Evolutionary conservation across 2,329 filamentous ascomycete species (phyloP).

Genomic region (Ophiostoma australiae): DNA sequence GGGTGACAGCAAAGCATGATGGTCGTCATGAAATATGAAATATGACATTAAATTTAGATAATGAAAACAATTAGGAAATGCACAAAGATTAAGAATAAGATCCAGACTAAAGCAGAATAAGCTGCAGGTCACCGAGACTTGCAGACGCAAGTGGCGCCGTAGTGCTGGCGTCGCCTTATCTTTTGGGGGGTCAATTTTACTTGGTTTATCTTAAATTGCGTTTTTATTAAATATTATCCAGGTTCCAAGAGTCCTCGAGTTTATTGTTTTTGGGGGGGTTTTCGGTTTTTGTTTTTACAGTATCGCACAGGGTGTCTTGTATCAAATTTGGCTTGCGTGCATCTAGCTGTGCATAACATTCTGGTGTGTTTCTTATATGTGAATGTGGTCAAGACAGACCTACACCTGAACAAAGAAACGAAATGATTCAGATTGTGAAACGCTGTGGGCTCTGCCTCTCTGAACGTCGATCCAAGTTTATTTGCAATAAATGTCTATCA

Average conservation of each 20-base stretch:
- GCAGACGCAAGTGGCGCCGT: constrained; percentile 20
- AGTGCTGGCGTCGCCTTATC: not conserved
- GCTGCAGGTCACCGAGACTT: constrained; percentile 23
- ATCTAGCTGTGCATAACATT: not conserved
- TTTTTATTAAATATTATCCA: not conserved
- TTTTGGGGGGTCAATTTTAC: not conserved
- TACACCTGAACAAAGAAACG: not conserved
- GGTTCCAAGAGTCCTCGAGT: too few species aligned
- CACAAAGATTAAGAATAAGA: not conserved
- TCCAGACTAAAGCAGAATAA: constrained; percentile 1
- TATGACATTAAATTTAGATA: not conserved
- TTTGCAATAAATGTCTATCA: not conserved
- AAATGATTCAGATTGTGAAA: not conserved
- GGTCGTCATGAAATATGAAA: not conserved
- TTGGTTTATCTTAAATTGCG: not conserved
- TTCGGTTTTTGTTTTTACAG: not conserved
- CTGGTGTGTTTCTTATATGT: not conserved
- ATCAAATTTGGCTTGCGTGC: not conserved
- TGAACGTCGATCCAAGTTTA: not conserved
- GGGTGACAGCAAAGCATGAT: not conserved
- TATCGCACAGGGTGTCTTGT: not conserved
- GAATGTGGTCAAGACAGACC: not conserved
- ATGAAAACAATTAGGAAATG: not conserved
- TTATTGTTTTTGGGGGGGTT: not conserved
- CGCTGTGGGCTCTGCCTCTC: not conserved